phyloP scores from a whole-genome alignment of 2,329 filamentous ascomycete species.

The Trichoderma afroharzianum region DNA sequence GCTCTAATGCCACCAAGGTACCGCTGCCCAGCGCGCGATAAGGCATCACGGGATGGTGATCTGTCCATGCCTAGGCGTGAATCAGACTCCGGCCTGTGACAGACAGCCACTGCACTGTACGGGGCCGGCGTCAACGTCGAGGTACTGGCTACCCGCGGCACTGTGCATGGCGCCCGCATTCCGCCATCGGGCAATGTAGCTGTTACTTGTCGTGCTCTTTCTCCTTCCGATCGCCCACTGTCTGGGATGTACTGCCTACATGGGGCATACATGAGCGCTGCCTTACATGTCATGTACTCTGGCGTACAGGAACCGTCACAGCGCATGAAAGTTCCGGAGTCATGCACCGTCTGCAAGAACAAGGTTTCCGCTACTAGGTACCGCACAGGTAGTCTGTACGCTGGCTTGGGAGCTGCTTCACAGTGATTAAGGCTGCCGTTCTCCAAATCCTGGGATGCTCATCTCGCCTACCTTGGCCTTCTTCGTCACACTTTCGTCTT shows the following conservation, averaged over 20 bases:
- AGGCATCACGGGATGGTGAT: conserved; percentile 13
- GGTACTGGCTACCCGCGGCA: not conserved
- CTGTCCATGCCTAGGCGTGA: conserved; percentile 5
- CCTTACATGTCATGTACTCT: not conserved
- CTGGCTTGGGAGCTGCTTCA: not conserved
- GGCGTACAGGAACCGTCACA: not conserved
- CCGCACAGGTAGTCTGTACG: not conserved
- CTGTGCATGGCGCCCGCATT: not conserved
- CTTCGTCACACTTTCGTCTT: conserved; percentile 17
- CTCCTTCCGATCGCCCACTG: not conserved
- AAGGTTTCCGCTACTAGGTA: conserved; percentile 6
- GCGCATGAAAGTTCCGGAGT: not conserved
- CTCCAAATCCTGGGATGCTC: conserved; percentile 3
- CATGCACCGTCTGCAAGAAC: not conserved
- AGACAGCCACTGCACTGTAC: not conserved
- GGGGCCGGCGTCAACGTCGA: not conserved
- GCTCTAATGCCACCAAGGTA: conserved; percentile 15
- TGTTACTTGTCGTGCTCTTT: not conserved
- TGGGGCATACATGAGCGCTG: not conserved
- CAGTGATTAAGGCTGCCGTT: not conserved
- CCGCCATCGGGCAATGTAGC: not conserved
- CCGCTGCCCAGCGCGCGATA: not conserved
- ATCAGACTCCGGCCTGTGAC: conserved; percentile 8
- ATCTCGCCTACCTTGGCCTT: conserved; percentile 9
- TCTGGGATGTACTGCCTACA: not conserved